Conservation (phyloP, 2,329 filamentous ascomycete genomes). For the Aspergillus aculeatinus region DNA sequence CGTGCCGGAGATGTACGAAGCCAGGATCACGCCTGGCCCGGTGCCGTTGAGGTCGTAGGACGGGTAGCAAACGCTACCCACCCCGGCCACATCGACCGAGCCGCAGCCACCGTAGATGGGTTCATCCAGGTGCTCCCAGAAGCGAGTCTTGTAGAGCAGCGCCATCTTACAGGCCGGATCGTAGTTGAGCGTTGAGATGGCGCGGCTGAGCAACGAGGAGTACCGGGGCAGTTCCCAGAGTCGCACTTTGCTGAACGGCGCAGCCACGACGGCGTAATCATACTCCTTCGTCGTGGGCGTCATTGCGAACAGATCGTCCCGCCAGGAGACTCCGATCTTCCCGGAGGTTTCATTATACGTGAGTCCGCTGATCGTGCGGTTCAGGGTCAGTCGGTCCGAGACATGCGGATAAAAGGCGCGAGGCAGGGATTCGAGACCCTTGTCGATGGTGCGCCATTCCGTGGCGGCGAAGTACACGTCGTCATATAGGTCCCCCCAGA, state of each 20-base stretch:
- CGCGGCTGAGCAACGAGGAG: constrained; percentile 50
- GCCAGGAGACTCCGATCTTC: constrained; percentile 61
- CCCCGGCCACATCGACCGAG: constrained; percentile 29
- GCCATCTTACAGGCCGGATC: constrained; percentile 58
- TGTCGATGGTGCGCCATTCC: constrained; percentile 64
- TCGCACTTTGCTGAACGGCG: constrained; percentile 64
- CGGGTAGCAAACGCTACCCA: constrained; percentile 39
- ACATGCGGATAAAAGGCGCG: constrained; percentile 63
- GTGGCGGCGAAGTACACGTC: constrained; percentile 60
- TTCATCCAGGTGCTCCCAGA: constrained; percentile 55
- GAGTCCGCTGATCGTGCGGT: constrained; percentile 58
- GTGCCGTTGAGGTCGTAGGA: constrained; percentile 38
- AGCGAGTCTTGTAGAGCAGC: constrained; percentile 66
- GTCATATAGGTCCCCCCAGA: constrained; percentile 55
- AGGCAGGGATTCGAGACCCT: constrained; percentile 60
- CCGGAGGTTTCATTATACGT: constrained; percentile 51
- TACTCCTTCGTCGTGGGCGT: constrained; percentile 52
- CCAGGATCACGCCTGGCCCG: constrained; percentile 43
- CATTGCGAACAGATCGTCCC: constrained; percentile 40
- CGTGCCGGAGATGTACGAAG: constrained; percentile 40
- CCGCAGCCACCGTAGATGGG: constrained; percentile 61
- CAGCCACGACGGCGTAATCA: constrained; percentile 66
- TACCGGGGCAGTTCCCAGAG: constrained; percentile 60
- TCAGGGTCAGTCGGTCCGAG: constrained; percentile 56
- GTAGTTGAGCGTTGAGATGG: constrained; percentile 53